phyloP scores from a whole-genome alignment of 2,329 filamentous ascomycete species.

The Phoma herbarum region DNA sequence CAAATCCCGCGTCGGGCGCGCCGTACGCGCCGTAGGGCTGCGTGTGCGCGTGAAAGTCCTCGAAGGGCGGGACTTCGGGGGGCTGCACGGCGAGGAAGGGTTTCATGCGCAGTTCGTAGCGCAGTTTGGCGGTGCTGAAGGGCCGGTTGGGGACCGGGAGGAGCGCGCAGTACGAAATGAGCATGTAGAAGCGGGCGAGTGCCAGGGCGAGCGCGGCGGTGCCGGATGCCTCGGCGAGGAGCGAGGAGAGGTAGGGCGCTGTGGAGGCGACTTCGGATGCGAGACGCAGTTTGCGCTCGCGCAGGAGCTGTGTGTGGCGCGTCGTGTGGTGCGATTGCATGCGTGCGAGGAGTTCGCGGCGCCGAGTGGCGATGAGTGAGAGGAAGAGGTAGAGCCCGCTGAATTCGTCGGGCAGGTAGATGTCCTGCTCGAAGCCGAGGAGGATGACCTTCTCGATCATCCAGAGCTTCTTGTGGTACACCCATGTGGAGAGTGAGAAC shows the following conservation, averaged over 20 bases:
- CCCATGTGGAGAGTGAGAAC: slow-evolving; percentile 85
- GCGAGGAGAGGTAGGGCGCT: slow-evolving; percentile 34
- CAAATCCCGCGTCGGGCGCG: slow-evolving; percentile 19
- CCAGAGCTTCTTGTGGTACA: slow-evolving; percentile 86
- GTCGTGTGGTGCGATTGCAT: slow-evolving; percentile 29
- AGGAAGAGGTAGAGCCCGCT: slow-evolving; percentile 83
- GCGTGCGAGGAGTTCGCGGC: slow-evolving; percentile 32
- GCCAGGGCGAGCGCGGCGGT: slow-evolving; percentile 43
- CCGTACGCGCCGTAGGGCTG: slow-evolving; percentile 44
- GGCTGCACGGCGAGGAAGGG: slow-evolving; percentile 76
- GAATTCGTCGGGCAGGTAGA: slow-evolving; percentile 87
- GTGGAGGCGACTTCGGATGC: slow-evolving; percentile 25
- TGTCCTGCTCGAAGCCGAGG: slow-evolving; percentile 90
- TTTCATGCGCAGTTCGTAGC: slow-evolving; percentile 87
- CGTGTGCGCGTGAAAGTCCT: slow-evolving; percentile 62
- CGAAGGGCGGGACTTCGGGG: slow-evolving; percentile 71
- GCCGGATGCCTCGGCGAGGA: slow-evolving; percentile 37
- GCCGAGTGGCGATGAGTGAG: slow-evolving; percentile 34
- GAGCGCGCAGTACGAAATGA: slow-evolving; percentile 66
- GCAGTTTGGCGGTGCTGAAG: slow-evolving; percentile 72
- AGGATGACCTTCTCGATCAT: slow-evolving; percentile 89
- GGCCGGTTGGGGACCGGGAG: slow-evolving; percentile 64
- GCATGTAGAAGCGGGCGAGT: slow-evolving; percentile 67
- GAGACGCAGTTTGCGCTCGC: slow-evolving; percentile 11
- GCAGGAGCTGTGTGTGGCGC: slow-evolving; percentile 12